phyloP scores from a whole-genome alignment of 768 basidiomycete species.

The Agaricus blazei region DNA sequence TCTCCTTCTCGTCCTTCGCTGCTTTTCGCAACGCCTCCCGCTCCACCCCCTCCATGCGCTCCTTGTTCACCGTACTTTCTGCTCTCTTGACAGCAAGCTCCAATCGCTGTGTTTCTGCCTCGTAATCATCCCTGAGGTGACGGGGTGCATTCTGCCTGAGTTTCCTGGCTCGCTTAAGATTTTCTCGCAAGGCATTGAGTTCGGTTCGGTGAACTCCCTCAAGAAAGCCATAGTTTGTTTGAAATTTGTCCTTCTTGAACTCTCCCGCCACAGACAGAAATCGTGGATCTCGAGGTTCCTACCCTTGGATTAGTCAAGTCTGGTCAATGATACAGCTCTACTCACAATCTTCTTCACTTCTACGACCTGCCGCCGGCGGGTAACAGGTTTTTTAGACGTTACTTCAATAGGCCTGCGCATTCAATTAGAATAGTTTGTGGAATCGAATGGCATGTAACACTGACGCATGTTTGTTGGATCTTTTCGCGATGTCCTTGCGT shows the following conservation, averaged over 20 bases:
- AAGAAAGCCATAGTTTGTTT: constrained; percentile 71
- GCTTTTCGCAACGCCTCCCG: constrained; percentile 54
- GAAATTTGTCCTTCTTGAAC: constrained; percentile 61
- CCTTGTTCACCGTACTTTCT: constrained; percentile 73
- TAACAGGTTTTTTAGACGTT: constrained; percentile 81
- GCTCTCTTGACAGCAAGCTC: constrained; percentile 71
- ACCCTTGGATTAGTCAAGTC: constrained; percentile 4
- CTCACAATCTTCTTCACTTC: constrained; percentile 63
- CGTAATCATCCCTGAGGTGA: constrained; percentile 53
- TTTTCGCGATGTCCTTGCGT: constrained; percentile 48
- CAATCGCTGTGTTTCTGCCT: constrained; percentile 62
- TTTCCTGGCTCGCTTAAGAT: constrained; percentile 66
- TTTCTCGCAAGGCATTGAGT: constrained; percentile 56
- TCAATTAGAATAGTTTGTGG: constrained; percentile 2
- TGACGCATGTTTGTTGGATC: constrained; percentile 84
- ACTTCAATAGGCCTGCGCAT: constrained; percentile 66
- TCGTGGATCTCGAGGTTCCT: constrained; percentile 85
- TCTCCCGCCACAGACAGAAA: constrained; percentile 73
- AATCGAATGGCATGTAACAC: constrained; percentile 23
- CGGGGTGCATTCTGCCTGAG: constrained; percentile 54
- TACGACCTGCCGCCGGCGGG: constrained; percentile 63
- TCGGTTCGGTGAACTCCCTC: constrained; percentile 60
- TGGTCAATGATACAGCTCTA: constrained; percentile 4
- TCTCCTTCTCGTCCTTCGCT: constrained; percentile 57
- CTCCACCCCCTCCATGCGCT: constrained; percentile 66